These are phyloP conservation scores for Hypoxylon subgilvum DNA, from an alignment of 495 filamentous ascomycete species.

Conservation along the genomic window DNA sequence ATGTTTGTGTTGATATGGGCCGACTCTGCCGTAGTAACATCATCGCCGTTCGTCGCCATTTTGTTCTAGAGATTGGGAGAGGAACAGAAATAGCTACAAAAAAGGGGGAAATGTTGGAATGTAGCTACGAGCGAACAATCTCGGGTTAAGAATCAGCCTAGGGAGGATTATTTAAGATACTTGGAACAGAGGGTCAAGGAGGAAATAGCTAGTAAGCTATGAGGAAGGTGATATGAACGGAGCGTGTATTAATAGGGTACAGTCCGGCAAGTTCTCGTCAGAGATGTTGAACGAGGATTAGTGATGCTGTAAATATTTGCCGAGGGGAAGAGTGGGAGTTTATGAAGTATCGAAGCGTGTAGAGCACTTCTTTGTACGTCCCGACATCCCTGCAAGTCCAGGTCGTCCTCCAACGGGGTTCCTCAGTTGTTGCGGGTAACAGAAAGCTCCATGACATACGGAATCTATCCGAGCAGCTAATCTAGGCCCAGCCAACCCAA, in stretches of 20 bases:
- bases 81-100: neutral
- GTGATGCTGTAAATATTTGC: conserved; percentile 25
- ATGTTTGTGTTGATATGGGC: conserved; percentile 94
- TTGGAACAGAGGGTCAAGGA: conserved; percentile 12
- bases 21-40: conserved; percentile 52
- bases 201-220: conserved; percentile 2
- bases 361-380: conserved; percentile 12
- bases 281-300: conserved; percentile 12
- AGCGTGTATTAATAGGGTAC: conserved; percentile 10
- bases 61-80: conserved; percentile 4
- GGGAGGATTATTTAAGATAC: conserved; percentile 5
- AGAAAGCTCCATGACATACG: conserved; percentile 34
- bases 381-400: conserved; percentile 8
- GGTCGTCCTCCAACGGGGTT: conserved; percentile 15
- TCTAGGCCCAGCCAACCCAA: conserved; percentile 24
- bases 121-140: neutral
- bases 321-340: conserved; percentile 26
- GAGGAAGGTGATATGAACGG: conserved; percentile 10
- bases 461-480: conserved; percentile 24
- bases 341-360: conserved; percentile 15
- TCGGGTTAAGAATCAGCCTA: neutral
- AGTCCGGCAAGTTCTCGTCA: conserved; percentile 33
- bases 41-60: conserved; percentile 44
- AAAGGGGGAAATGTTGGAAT: neutral
- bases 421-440: conserved; percentile 36